These are phyloP conservation scores for Plasmodium yoelii DNA, from an alignment of 169 alveolate genomes.

Conservation along the genomic window DNA sequence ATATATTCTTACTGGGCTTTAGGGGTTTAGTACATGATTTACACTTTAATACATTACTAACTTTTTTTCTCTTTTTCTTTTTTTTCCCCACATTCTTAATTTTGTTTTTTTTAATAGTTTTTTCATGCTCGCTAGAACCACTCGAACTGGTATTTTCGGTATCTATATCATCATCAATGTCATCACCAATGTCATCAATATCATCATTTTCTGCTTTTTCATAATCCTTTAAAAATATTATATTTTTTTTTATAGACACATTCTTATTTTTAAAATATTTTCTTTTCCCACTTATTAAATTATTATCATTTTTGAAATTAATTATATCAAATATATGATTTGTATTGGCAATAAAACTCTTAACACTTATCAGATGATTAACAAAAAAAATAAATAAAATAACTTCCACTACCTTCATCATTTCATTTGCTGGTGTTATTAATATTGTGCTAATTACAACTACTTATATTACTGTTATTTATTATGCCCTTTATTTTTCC, in stretches of 20 bases:
- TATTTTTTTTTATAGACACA: constrained; percentile 5
- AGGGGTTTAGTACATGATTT: constrained; percentile 46
- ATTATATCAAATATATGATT: constrained; percentile 15
- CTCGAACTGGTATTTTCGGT: not conserved
- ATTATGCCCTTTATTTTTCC: constrained; percentile 2
- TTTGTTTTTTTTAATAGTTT: not conserved
- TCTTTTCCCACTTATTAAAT: not conserved
- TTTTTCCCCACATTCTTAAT: not conserved
- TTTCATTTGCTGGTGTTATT: constrained; percentile 6
- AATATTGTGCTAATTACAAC: too few species aligned
- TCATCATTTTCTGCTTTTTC: not conserved
- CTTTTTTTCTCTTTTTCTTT: constrained; percentile 41
- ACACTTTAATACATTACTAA: constrained; percentile 25
- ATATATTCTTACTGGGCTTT: constrained; percentile 48
- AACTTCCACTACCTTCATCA: constrained; percentile 14
- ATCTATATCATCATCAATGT: not conserved
- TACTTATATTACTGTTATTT: too few species aligned
- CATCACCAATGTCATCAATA: too few species aligned
- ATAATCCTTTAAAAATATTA: constrained; percentile 5
- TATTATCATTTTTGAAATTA: constrained; percentile 2
- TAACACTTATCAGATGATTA: constrained; percentile 7
- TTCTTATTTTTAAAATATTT: constrained; percentile 22
- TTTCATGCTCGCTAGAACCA: not conserved
- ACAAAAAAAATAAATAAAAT: constrained; percentile 16
- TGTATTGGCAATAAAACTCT: constrained; percentile 14